A percentile compares a stretch with the other conserved stretches of the same genome.
phyloP scores from a whole-genome alignment of 2,329 filamentous ascomycete species.

The Atkinsonella hypoxylon region DNA sequence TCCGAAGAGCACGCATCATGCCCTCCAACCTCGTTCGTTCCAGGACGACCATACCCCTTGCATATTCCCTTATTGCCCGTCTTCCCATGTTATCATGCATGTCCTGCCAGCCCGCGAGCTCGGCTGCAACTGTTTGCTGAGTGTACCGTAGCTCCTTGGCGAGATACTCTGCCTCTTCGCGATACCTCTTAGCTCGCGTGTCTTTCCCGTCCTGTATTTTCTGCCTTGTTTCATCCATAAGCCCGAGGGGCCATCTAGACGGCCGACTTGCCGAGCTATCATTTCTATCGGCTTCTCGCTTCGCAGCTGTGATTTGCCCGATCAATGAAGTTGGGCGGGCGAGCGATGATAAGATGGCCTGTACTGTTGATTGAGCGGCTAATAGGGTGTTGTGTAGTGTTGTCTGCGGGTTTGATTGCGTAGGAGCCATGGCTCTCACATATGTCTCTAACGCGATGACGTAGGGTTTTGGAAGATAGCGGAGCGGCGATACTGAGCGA shows the following conservation, averaged over 20 bases:
- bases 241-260: slow-evolving; percentile 65
- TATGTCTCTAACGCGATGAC: slow-evolving; percentile 62
- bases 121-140: slow-evolving; percentile 82
- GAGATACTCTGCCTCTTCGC: slow-evolving; percentile 60
- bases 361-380: slow-evolving; percentile 72
- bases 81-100: slow-evolving; percentile 68
- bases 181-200: slow-evolving; percentile 60
- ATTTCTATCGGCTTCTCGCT: slow-evolving; percentile 66
- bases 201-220: slow-evolving; percentile 75
- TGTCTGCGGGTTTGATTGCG: slow-evolving; percentile 60
- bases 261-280: slow-evolving; percentile 62
- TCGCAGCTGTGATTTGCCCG: slow-evolving; percentile 58
- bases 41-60: slow-evolving; percentile 62
- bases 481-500: slow-evolving; percentile 39
- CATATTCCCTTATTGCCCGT: slow-evolving; percentile 64
- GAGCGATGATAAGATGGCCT: slow-evolving; percentile 68
- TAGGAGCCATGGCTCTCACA: slow-evolving; percentile 50
- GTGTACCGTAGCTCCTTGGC: slow-evolving; percentile 79
- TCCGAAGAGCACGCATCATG: slow-evolving; percentile 67
- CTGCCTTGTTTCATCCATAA: slow-evolving; percentile 80
- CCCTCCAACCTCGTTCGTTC: slow-evolving; percentile 71
- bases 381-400: slow-evolving; percentile 65
- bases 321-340: slow-evolving; percentile 71
- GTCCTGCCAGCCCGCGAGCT: slow-evolving; percentile 90
- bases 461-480: slow-evolving; percentile 58